phyloP scores from a whole-genome alignment of 495 filamentous ascomycete genomes.

The Hypoxylon perforatum region DNA sequence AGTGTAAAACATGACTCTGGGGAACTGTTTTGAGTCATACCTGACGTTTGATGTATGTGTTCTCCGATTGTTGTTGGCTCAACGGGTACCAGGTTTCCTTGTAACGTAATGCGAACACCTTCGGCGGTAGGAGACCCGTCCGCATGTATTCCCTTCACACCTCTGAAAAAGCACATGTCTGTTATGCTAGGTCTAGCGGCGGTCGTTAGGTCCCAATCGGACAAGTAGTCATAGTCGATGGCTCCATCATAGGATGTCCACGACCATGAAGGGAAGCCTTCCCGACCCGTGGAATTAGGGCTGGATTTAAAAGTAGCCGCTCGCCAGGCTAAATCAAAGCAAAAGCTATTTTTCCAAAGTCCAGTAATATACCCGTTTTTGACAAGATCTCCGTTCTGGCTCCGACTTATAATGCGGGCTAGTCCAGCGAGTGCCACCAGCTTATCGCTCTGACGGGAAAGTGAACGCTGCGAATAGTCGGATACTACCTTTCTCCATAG shows the following conservation, averaged over 20 bases:
- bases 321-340: not conserved
- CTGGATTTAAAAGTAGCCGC: not conserved
- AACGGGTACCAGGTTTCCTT: not conserved
- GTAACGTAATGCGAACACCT: not conserved
- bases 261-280: not conserved
- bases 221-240: not conserved
- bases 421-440: not conserved
- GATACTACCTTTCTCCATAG: not conserved
- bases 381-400: not conserved
- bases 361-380: not conserved
- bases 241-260: not conserved
- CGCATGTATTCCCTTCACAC: not conserved
- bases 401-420: not conserved
- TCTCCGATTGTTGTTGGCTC: not conserved
- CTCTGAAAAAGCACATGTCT: not conserved
- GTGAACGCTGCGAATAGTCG: not conserved
- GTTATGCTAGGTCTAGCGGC: not conserved
- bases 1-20: not conserved
- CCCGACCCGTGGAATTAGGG: not conserved
- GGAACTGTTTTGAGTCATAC: not conserved
- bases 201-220: not conserved
- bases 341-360: not conserved
- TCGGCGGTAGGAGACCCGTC: not conserved
- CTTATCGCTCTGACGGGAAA: not conserved
- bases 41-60: not conserved